Evolutionary conservation across 768 basidiomycete genomes (phyloP).

Genomic region (Dioszegia crocea): DNA sequence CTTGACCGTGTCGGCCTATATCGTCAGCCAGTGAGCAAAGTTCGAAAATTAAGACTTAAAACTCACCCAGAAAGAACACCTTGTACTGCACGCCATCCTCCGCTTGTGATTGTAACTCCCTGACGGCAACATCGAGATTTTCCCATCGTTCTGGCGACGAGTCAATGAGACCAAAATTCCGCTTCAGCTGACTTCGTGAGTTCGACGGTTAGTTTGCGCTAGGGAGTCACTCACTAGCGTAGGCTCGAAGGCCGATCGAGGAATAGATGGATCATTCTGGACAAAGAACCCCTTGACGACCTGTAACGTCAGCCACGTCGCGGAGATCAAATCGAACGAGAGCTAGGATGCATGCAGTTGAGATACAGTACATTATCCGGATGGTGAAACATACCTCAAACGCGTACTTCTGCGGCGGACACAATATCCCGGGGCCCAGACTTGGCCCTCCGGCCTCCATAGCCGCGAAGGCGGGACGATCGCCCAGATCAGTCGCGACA

Average conservation of each 20-base stretch:
- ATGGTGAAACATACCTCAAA: constrained; percentile 33
- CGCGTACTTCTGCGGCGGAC: constrained; percentile 18
- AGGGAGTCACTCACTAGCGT: not conserved
- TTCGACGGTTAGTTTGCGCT: not conserved
- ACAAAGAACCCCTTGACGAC: constrained; percentile 2
- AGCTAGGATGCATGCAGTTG: too few relatives aligned
- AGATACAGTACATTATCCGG: too few relatives aligned
- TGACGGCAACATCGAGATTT: constrained; percentile 26
- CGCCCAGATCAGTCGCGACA: constrained; percentile 2
- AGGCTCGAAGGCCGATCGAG: constrained; percentile 4
- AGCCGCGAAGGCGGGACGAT: constrained; percentile 32
- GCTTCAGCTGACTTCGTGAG: constrained; percentile 19
- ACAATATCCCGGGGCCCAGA: constrained; percentile 14
- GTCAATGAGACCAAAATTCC: constrained; percentile 41
- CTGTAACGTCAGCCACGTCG: constrained; percentile 1
- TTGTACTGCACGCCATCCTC: constrained; percentile 39
- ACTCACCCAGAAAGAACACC: constrained; percentile 44
- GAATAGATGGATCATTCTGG: not conserved
- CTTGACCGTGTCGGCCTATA: constrained; percentile 46
- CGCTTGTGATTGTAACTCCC: constrained; percentile 28
- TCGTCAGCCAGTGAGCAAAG: not conserved
- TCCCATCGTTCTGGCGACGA: constrained; percentile 32
- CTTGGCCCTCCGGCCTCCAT: constrained; percentile 29
- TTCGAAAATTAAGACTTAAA: too few relatives aligned
- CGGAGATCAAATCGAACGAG: not conserved